These are phyloP conservation scores for Trichoderma endophyticum DNA, from an alignment of 2,329 filamentous ascomycete genomes.

Conservation along the genomic window DNA sequence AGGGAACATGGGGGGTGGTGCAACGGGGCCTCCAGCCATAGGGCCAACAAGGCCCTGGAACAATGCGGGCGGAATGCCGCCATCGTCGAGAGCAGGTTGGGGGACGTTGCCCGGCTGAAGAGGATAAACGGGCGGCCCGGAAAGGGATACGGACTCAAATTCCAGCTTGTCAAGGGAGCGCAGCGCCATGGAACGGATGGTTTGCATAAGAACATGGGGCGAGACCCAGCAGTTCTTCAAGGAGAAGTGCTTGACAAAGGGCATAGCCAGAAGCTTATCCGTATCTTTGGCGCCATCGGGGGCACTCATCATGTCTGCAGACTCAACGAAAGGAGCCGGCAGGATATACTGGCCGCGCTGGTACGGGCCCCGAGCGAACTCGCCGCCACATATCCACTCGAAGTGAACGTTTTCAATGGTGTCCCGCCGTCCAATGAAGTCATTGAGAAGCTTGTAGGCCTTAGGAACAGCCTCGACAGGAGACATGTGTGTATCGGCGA, in stretches of 20 bases:
- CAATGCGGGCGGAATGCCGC: neutral
- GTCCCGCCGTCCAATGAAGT: slow-evolving; percentile 45
- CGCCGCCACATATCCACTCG: slow-evolving; percentile 66
- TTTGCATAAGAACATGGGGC: slow-evolving; percentile 53
- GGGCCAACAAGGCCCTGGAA: neutral
- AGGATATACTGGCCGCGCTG: slow-evolving; percentile 62
- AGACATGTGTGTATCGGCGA: slow-evolving; percentile 46
- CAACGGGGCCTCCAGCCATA: neutral
- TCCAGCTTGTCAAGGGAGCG: slow-evolving; percentile 50
- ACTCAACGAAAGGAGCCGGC: slow-evolving; percentile 54
- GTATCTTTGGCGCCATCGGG: slow-evolving; percentile 31
- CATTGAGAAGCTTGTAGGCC: slow-evolving; percentile 52
- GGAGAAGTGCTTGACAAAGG: slow-evolving; percentile 55
- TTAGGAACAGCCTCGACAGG: slow-evolving; percentile 50
- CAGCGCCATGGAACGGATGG: slow-evolving; percentile 48
- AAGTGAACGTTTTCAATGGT: slow-evolving; percentile 59
- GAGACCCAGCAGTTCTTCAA: slow-evolving; percentile 68
- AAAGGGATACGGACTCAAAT: slow-evolving; percentile 64
- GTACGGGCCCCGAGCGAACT: slow-evolving; percentile 59
- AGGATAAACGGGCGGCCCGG: slow-evolving; percentile 40
- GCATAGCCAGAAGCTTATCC: slow-evolving; percentile 48
- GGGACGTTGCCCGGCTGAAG: slow-evolving; percentile 21
- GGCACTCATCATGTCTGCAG: slow-evolving; percentile 30
- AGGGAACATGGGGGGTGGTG: neutral
- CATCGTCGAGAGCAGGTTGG: slow-evolving; percentile 12